Evolutionary conservation across 1,139 yeast genomes (phyloP).

Genomic region (Tardiomyces depauwii): DNA sequence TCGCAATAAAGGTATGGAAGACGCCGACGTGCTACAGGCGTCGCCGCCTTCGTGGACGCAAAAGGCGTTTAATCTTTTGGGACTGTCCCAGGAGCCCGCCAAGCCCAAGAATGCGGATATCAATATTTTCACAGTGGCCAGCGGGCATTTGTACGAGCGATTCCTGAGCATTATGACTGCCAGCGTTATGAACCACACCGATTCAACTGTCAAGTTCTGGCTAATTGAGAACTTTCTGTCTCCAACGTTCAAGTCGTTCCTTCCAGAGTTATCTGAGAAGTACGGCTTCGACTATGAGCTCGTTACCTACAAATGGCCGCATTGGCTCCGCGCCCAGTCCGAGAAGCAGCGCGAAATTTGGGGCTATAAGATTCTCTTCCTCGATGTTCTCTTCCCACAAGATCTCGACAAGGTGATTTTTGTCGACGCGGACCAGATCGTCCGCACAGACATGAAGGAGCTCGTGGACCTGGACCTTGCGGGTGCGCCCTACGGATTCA

Average conservation of each 20-base stretch:
- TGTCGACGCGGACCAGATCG: slow-evolving; percentile 78
- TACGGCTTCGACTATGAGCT: slow-evolving; percentile 58
- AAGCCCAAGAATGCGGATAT: slow-evolving; percentile 41
- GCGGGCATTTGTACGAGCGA: slow-evolving; percentile 70
- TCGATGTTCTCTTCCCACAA: slow-evolving; percentile 81
- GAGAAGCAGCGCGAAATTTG: slow-evolving; percentile 72
- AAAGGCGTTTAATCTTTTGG: slow-evolving; percentile 1
- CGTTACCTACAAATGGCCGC: slow-evolving; percentile 84
- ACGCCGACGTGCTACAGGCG: slow-evolving; percentile 24
- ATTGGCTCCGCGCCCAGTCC: slow-evolving; percentile 69
- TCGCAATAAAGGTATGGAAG: slow-evolving; percentile 34
- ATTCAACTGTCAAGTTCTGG: slow-evolving; percentile 72
- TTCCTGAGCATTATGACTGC: slow-evolving; percentile 66
- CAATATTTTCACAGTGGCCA: slow-evolving; percentile 74
- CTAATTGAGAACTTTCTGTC: slow-evolving; percentile 70
- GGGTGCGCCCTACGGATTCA: slow-evolving; percentile 75
- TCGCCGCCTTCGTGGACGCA: slow-evolving; percentile 3
- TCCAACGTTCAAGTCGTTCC: slow-evolving; percentile 46
- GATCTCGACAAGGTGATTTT: slow-evolving; percentile 64
- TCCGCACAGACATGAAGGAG: slow-evolving; percentile 61
- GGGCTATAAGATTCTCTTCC: slow-evolving; percentile 78
- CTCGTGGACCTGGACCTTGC: slow-evolving; percentile 53
- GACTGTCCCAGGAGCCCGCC: slow-evolving; percentile 2
- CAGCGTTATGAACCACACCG: slow-evolving; percentile 55
- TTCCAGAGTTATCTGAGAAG: slow-evolving; percentile 52